Conservation (phyloP, 306 rosid genomes). For the Myrica gale region DNA sequence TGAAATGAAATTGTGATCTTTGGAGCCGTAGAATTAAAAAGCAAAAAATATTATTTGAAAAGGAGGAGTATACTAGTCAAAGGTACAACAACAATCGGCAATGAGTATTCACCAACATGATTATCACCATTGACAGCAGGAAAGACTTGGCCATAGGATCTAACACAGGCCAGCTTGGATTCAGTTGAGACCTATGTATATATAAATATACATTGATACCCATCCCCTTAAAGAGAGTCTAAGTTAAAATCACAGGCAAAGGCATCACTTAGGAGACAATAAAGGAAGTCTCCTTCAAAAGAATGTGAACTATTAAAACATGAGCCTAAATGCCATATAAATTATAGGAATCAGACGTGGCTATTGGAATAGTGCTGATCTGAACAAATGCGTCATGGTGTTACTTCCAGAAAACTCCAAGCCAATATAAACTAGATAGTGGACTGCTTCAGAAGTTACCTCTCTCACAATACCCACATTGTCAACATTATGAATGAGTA, state of each 20-base stretch:
- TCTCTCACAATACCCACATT: not conserved
- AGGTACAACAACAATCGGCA: not conserved
- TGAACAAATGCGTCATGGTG: not conserved
- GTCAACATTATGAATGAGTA: constrained; percentile 8
- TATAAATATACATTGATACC: not conserved
- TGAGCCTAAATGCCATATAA: not conserved
- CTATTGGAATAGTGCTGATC: not conserved
- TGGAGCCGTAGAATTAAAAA: not conserved
- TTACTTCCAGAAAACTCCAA: not conserved
- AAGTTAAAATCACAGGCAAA: not conserved
- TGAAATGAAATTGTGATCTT: not conserved
- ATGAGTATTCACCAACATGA: not conserved
- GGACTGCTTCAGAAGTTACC: not conserved
- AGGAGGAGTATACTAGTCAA: not conserved
- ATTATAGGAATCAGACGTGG: not conserved
- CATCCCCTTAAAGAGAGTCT: not conserved
- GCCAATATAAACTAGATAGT: not conserved
- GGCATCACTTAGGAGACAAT: not conserved
- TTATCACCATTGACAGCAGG: not conserved
- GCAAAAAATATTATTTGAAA: not conserved
- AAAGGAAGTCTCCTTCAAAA: not conserved
- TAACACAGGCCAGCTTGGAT: no score
- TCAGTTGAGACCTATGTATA: no score
- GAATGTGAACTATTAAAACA: not conserved
- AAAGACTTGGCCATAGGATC: not conserved